Evolutionary conservation across 2,329 filamentous ascomycete species (phyloP).

Genomic region (Beauveria sp.): DNA sequence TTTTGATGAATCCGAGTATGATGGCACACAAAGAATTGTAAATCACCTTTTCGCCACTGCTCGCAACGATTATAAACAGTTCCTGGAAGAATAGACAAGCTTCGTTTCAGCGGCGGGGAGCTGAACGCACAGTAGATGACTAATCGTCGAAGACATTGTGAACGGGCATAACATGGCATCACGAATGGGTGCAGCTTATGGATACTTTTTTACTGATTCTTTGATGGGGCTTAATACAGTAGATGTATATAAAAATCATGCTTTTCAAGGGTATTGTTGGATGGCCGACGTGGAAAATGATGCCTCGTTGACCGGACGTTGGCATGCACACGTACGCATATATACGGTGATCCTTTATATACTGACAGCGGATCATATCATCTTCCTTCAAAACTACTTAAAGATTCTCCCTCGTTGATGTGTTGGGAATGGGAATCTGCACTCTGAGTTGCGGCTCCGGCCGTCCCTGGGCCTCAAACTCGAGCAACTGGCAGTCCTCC

Average conservation of each 20-base stretch:
- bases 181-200: too few species aligned
- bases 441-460: conserved; percentile 35
- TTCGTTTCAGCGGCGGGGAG: background rate
- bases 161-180: background rate
- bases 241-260: background rate
- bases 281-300: background rate
- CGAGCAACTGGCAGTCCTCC: conserved; percentile 85
- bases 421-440: conserved; percentile 19
- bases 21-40: background rate
- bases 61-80: background rate
- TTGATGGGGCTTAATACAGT: background rate
- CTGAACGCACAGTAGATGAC: background rate
- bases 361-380: background rate
- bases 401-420: conserved; percentile 11
- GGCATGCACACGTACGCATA: background rate
- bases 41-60: background rate
- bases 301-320: background rate
- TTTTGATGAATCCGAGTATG: background rate
- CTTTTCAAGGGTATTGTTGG: background rate
- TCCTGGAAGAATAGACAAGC: too few species aligned
- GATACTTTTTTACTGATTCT: background rate
- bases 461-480: conserved; percentile 24
- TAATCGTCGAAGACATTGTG: background rate
- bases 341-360: background rate
- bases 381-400: conserved; percentile 6